phyloP scores from a whole-genome alignment of 2,329 filamentous ascomycete genomes.

The Diaporthe sp. region DNA sequence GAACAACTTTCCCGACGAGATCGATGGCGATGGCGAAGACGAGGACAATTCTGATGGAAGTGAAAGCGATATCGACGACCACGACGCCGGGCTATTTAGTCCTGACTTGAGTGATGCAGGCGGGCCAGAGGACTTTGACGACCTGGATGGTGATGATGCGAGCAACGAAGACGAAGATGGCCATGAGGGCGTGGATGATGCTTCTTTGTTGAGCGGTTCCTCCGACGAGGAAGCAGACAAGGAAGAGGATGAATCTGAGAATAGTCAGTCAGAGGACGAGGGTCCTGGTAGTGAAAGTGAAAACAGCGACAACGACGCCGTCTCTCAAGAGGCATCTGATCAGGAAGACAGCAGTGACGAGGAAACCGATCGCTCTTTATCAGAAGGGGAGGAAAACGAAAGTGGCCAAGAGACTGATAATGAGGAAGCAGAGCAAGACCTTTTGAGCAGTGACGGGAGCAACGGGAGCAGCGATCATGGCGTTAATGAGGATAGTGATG shows the following conservation, averaged over 20 bases:
- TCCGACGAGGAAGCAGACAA: background rate
- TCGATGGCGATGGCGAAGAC: background rate
- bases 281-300: background rate
- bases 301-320: background rate
- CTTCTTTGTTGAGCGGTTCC: background rate
- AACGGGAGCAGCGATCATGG: background rate
- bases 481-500: background rate
- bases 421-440: background rate
- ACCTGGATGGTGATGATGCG: background rate
- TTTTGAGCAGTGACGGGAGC: background rate
- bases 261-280: background rate
- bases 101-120: background rate
- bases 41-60: background rate
- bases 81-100: background rate
- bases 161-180: background rate
- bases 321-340: background rate
- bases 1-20: background rate
- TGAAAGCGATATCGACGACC: background rate
- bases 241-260: background rate
- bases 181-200: background rate
- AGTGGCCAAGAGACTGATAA: background rate
- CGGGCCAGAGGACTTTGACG: background rate
- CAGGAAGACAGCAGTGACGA: background rate
- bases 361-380: background rate
- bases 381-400: background rate